Evolutionary conservation across 208 protist species (phyloP).

Genomic region (Eutreptiella sp.): DNA sequence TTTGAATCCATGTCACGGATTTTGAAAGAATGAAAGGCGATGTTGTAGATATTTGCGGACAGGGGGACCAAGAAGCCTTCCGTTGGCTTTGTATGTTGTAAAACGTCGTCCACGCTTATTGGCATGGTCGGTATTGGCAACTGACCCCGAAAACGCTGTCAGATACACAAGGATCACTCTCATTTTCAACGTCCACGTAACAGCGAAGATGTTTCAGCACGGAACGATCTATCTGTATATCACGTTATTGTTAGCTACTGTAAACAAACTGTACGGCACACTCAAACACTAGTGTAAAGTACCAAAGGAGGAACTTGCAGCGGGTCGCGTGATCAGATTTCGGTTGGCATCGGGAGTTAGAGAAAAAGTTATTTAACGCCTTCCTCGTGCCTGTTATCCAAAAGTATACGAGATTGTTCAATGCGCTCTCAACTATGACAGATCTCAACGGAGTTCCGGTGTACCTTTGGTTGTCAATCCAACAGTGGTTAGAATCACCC

Average conservation of each 20-base stretch:
- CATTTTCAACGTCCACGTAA: too few species aligned
- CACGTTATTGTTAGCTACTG: not conserved
- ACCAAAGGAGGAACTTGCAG: too few species aligned
- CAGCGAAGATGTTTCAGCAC: not conserved
- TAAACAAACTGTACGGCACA: not conserved
- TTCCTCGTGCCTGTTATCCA: too few species aligned
- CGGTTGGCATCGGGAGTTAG: too few species aligned
- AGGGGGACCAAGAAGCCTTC: conserved; percentile 80
- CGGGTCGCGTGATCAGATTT: too few species aligned
- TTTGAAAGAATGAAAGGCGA: conserved; percentile 87
- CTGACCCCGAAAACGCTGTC: not conserved
- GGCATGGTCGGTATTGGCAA: conserved; percentile 22
- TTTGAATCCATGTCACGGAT: conserved; percentile 81
- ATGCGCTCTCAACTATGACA: too few species aligned
- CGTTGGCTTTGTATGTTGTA: conserved; percentile 56
- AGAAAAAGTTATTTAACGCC: too few species aligned
- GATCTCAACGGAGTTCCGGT: too few species aligned
- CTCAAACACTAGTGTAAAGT: not conserved
- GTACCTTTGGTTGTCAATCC: too few species aligned
- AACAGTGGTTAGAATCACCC: too few species aligned
- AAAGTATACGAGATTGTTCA: too few species aligned
- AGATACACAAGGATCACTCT: not conserved
- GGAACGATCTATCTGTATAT: not conserved
- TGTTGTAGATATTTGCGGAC: conserved; percentile 76
- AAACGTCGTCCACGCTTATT: conserved; percentile 59